A percentile compares a stretch with the other conserved stretches of the same genome.
Conservation (phyloP, 306 rosid genomes). For the Castanea mollissima region DNA sequence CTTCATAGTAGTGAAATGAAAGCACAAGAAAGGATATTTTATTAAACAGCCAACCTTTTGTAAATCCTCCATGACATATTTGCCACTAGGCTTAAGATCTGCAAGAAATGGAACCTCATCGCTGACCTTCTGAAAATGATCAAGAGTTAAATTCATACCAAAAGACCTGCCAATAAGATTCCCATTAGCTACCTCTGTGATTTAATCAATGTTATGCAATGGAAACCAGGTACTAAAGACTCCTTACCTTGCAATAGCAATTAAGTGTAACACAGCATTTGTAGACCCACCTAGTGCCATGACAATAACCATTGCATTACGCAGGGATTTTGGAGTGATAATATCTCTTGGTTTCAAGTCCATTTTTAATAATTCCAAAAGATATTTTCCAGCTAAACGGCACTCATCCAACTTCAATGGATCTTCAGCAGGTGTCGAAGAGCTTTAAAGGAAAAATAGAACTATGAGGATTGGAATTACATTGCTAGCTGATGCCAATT, state of each 20-base stretch:
- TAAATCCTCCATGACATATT: constrained; percentile 95
- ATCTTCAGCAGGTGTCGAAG: constrained; percentile 97
- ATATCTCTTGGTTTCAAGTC: constrained; percentile 96
- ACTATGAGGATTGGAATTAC: constrained; percentile 5
- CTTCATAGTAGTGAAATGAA: neutral
- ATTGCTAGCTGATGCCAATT: neutral
- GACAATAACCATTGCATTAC: constrained; percentile 88
- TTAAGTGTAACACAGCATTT: constrained; percentile 94
- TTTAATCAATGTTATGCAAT: neutral
- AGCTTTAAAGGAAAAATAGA: constrained; percentile 45
- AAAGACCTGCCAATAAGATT: constrained; percentile 73
- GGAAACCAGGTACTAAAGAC: constrained; percentile 21
- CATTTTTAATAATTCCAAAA: constrained; percentile 74
- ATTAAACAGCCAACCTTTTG: constrained; percentile 64
- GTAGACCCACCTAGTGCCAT: constrained; percentile 99
- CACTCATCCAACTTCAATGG: constrained; percentile 91
- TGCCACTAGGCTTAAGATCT: constrained; percentile 98
- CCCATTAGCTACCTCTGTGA: constrained; percentile 32
- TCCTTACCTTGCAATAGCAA: constrained; percentile 93
- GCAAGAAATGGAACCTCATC: constrained; percentile 88
- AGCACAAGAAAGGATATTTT: constrained; percentile 1
- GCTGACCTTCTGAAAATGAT: constrained; percentile 97
- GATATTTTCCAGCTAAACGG: constrained; percentile 88
- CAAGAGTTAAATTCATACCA: constrained; percentile 77
- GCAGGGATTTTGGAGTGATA: constrained; percentile 71